Percentiles rank a stretch among this genome's conserved stretches.
Evolutionary conservation across 148 eudicot species (phyloP).

Genomic region (Nepenthes mirabilis): DNA sequence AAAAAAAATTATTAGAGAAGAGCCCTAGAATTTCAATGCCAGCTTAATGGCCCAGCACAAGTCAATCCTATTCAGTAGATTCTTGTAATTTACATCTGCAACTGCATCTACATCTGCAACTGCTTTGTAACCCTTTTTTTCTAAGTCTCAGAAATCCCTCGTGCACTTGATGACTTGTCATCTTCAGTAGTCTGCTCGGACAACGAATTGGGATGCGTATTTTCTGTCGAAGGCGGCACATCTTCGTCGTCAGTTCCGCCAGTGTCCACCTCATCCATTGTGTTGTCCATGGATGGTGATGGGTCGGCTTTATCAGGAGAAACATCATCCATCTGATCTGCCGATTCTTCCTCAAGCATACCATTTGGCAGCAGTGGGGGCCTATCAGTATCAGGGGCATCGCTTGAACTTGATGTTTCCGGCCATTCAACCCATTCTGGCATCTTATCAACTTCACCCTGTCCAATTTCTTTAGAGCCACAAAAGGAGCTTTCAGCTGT

Average conservation of each 20-base stretch:
- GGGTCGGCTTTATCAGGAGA: constrained; percentile 13
- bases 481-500: constrained; percentile 5
- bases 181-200: constrained; percentile 1
- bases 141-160: constrained; percentile 9
- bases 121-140: constrained; percentile 4
- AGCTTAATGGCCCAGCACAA: constrained; percentile 1
- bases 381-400: constrained; percentile 18
- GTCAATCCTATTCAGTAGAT: constrained; percentile 6
- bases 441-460: constrained; percentile 27
- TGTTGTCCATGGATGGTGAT: constrained; percentile 7
- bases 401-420: constrained; percentile 41
- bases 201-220: constrained; percentile 3
- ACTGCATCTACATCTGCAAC: constrained; percentile 6
- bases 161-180: constrained; percentile 14
- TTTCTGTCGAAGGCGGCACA: neutral
- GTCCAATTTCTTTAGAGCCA: constrained; percentile 10
- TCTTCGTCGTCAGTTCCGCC: neutral
- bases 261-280: neutral
- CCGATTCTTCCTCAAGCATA: constrained; percentile 19
- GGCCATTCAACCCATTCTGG: constrained; percentile 86
- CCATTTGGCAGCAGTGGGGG: constrained; percentile 25
- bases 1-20: too few relatives aligned
- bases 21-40: neutral
- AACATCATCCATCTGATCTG: constrained; percentile 12
- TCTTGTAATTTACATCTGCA: constrained; percentile 13